phyloP scores from a whole-genome alignment of 176 grass and related monocot genomes.

The Puccinellia tenuiflora region DNA sequence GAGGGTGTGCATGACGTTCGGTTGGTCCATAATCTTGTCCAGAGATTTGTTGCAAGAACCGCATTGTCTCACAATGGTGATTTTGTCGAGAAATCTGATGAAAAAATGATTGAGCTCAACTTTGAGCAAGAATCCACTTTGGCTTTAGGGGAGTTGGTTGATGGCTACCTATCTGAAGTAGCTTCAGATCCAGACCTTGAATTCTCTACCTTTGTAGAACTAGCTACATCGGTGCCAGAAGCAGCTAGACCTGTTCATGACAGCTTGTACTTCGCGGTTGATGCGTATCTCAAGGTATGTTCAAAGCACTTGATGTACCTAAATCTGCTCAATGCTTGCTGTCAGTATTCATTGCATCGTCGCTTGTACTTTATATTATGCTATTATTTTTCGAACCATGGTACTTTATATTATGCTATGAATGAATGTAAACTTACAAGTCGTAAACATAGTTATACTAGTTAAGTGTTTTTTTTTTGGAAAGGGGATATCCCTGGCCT shows the following conservation, averaged over 20 bases:
- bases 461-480: neutral
- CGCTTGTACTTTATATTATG: too few species aligned
- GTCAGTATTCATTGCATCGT: neutral
- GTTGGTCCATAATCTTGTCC: constrained; percentile 72
- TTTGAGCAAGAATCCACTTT: constrained; percentile 62
- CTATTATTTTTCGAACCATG: too few species aligned
- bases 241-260: constrained; percentile 70
- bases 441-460: neutral
- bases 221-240: constrained; percentile 72
- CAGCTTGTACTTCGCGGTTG: constrained; percentile 72
- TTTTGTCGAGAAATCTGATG: constrained; percentile 57
- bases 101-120: constrained; percentile 68
- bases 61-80: constrained; percentile 30
- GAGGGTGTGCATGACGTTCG: constrained; percentile 55
- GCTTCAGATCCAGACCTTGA: constrained; percentile 69
- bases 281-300: constrained; percentile 93
- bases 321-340: constrained; percentile 2
- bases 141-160: constrained; percentile 75
- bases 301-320: constrained; percentile 3
- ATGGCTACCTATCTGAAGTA: constrained; percentile 81
- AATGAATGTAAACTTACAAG: neutral
- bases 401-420: neutral
- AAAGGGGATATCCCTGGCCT: too few species aligned
- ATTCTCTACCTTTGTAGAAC: constrained; percentile 65
- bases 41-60: constrained; percentile 64